A percentile compares a stretch with the other conserved stretches of the same genome.
These are phyloP conservation scores for Cytidiella melzeri DNA, from an alignment of 768 basidiomycete species.

Conservation along the genomic window DNA sequence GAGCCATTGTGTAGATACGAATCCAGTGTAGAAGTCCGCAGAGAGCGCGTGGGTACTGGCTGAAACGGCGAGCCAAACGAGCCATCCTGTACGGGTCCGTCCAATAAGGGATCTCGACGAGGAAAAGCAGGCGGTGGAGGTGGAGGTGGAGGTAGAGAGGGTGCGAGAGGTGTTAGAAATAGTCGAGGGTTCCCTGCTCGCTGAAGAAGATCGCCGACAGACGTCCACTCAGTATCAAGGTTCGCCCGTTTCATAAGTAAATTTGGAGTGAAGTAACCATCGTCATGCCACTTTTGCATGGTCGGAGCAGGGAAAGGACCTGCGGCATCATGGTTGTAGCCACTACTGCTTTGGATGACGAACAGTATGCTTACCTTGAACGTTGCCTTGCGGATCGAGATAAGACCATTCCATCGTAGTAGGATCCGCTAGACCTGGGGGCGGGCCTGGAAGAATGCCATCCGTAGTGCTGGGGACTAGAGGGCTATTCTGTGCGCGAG, in stretches of 20 bases:
- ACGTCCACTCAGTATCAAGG: conserved; percentile 60
- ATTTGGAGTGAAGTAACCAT: conserved; percentile 80
- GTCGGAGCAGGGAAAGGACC: conserved; percentile 84
- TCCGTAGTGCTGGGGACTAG: background rate
- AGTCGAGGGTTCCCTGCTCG: conserved; percentile 51
- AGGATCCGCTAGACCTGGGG: conserved; percentile 47
- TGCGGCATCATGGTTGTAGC: too few species aligned
- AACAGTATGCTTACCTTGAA: conserved; percentile 88
- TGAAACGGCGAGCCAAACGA: conserved; percentile 50
- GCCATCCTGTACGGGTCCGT: conserved; percentile 34
- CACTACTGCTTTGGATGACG: too few species aligned
- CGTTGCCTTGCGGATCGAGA: conserved; percentile 83
- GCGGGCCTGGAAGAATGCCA: conserved; percentile 13
- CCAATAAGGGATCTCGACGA: conserved; percentile 44
- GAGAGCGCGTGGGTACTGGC: conserved; percentile 54
- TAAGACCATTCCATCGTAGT: conserved; percentile 82
- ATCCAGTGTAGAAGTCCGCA: conserved; percentile 63
- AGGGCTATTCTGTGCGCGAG: background rate
- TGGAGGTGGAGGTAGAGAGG: conserved; percentile 29
- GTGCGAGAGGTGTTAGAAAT: conserved; percentile 49
- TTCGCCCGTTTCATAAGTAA: conserved; percentile 81
- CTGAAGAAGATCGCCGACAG: conserved; percentile 53
- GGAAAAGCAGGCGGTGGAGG: conserved; percentile 48
- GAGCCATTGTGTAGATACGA: conserved; percentile 49
- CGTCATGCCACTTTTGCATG: conserved; percentile 95